These are phyloP conservation scores for Lepidium campestre DNA, from an alignment of 441 rosid species.

Conservation along the genomic window DNA sequence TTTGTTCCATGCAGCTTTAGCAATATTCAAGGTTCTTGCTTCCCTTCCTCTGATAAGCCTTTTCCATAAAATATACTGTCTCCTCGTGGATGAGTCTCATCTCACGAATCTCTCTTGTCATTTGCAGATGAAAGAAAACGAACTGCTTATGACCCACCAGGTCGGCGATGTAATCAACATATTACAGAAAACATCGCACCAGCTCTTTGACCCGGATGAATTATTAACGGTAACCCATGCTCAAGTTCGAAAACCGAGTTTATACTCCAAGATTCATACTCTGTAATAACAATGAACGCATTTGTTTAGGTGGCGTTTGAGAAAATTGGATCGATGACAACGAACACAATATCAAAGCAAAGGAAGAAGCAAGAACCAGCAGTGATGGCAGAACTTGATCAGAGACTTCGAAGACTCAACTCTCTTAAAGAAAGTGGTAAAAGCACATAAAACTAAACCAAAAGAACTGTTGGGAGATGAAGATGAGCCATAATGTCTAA, in stretches of 20 bases:
- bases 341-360: conserved; percentile 82
- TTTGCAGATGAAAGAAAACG: conserved; percentile 89
- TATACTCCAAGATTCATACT: not conserved
- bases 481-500: conserved; percentile 18
- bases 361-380: conserved; percentile 98
- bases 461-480: conserved; percentile 9
- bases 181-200: conserved; percentile 78
- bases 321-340: conserved; percentile 80
- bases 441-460: not conserved
- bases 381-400: conserved; percentile 93
- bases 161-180: conserved; percentile 90
- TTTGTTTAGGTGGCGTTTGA: conserved; percentile 80
- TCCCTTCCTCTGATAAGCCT: not conserved
- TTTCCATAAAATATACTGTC: not conserved
- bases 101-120: not conserved
- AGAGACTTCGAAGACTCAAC: conserved; percentile 78
- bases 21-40: conserved; percentile 74
- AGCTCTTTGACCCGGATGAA: conserved; percentile 95
- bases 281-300: not conserved
- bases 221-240: conserved; percentile 56
- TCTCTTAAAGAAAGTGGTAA: conserved; percentile 44
- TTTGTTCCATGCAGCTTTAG: conserved; percentile 94
- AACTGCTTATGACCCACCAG: conserved; percentile 78
- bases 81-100: not conserved
- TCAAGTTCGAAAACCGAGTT: not conserved